Evolutionary conservation across 495 filamentous ascomycete species (phyloP), one percentile per base, ranked within the genome.

Genomic region (Friedmanniomyces simplex): DNA sequence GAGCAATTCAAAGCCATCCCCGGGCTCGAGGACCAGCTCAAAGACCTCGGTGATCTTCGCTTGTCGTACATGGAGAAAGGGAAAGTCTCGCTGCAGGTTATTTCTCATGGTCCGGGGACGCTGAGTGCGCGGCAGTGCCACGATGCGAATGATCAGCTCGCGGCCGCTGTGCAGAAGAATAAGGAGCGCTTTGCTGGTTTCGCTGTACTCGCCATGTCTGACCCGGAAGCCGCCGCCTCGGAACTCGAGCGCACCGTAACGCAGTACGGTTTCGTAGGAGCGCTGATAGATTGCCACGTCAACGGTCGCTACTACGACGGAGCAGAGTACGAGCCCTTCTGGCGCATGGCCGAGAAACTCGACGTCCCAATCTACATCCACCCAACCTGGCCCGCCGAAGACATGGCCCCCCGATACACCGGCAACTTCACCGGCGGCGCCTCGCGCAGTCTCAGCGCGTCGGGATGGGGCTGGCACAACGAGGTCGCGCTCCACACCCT

Each of bases 331-430:
- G 68, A 71, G 30, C 59, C 65, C 20, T 69, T 81, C 8, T 85
- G 76, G 61, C 66, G 65, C 20, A 69, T 61, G 8, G 79, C 77
- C 5, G 69, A 79, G 50, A 66, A 71, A 14, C 73, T 83, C 0
- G 73, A 79, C 50, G 77, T 82, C 0, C 79, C 81, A 3, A 69
- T 82, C 22, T 84, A 82, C 50, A 72, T 83, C 14, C 82, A 83
- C 57, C 81, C 79, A 2, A 72, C 71, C 0, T 74, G 65, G 50
- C 73, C 76, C 6, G 54, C 69, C 6, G 68, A 68, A 0, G 56
- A 68, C 18, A 67, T 68, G 52, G 32, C 64, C 0, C 55, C 67
- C 13, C 67, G 67, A 0, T 75, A 72, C 58, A 55, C 61, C n/a
- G 76, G 78, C 30, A 73, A 71, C 28, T 71, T 71, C 28, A 52